Base-by-base conservation (phyloP, 2,329 filamentous ascomycete species). In the Colletotrichum somersetense region DNA sequence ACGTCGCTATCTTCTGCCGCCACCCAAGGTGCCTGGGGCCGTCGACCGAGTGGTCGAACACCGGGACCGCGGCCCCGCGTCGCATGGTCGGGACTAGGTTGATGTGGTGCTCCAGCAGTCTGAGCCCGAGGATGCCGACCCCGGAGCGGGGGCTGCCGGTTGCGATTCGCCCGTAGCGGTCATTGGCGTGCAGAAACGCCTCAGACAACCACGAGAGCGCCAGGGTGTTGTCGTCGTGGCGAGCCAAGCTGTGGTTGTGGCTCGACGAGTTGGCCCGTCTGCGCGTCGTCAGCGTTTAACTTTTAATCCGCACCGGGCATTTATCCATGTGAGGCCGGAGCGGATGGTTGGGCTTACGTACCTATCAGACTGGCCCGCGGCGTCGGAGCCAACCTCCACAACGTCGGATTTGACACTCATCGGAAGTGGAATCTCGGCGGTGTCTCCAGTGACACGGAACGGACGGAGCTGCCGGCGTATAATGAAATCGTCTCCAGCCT, bases 111-210 rank as follows among this genome's bases (percentile, higher is more conserved):
- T 79, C 75, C 62, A 80, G 75, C 52, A 77, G 76, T 44, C 76
- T 73, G 72, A 75, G 74, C 20, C 74, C 76, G 59, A 80, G 66
- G 57, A 81, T 62, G 53, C 74, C 75, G 56, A 78, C 74, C 23
- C 77, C 78, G 35, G 55, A 8, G 72, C 73, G 46, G 77, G 74
- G 33, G 44, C 74, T 73, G 5, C 76, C 79, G 18, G 73, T 75
- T 14, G 77, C 77, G 35, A 82, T 77, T 35, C 78, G 76, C 71
- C 80, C 80, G 71, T 80, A 77, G 26, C 73, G 76, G 62, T 77
- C 73, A 26, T 72, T 50, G 33, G 72, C 70, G 33, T 68, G 63
- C 40, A 73, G 20, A 58, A 73, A 72, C 20, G 46, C 57, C 33
- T 73, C 71, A 26, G n/a, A 38, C 56, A 73, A 30, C 71, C 67